Evolutionary conservation across 176 grass and related monocot species (phyloP), one percentile per base, ranked within the genome.

Genomic region (Oryza glumipatula): DNA sequence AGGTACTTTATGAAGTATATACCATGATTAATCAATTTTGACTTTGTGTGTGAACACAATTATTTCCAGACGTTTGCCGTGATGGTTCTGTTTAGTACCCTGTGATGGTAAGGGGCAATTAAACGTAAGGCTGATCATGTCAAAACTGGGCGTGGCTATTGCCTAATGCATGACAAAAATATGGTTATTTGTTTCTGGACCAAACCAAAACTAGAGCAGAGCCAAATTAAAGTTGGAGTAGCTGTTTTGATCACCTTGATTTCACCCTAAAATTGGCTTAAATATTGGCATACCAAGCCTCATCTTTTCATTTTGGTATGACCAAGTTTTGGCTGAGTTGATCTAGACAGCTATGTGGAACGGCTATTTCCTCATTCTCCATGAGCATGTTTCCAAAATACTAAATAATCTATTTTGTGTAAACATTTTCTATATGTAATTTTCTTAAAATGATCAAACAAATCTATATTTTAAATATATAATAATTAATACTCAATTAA

Each of bases 341-440:
- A n/a, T n/a, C n/a, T n/a, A n/a, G n/a, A n/a, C n/a, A n/a, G n/a
- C n/a, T 41, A 41, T 4, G 1, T 41, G 39, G 7, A 41, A 41
- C 1, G 39, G 39, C 38, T 39, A 39, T 39, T 39, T 39, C 6
- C 38, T 41, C n/a, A n/a, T n/a, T n/a, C n/a, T n/a, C n/a, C n/a
- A 1, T 41, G 39, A 41, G 39, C 39, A 41, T 0, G 7, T 41
- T 41, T 1, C 39, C 0, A 1, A 8, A 41, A 0, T 41, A 1
- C 7, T 41, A 41, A 41, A 1, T 8, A 8, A 8, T 41, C 0
- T 41, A 41, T 41, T 8, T 41, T 41, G 2, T 41, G 4, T 36
- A 36, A 41, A 8, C 1, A 0, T 2, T 2, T 7, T 41, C 0
- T 41, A 41, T 41, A 41, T 1, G 4, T 41, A 41, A 8, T 0